These are phyloP conservation scores for Boletus coccyginus DNA, from an alignment of 768 basidiomycete genomes.

Conservation along the genomic window DNA sequence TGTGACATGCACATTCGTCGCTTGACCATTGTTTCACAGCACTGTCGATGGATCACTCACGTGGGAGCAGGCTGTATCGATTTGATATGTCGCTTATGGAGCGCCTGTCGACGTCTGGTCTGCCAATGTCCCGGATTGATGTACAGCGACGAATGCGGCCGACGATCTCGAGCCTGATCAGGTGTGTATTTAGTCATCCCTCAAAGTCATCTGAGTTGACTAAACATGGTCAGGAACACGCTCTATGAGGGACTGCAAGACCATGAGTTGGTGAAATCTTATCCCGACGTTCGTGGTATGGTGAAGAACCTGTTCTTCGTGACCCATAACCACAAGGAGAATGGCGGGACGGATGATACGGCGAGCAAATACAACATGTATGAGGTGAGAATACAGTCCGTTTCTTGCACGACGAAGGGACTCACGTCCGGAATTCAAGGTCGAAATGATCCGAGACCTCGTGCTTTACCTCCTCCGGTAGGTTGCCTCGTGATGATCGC, in stretches of 20 bases:
- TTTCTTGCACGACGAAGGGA: background rate
- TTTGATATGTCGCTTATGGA: slow-evolving; percentile 81
- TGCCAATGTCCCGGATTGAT: slow-evolving; percentile 67
- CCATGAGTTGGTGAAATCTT: slow-evolving; percentile 46
- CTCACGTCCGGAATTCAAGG: slow-evolving; percentile 23
- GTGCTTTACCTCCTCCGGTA: slow-evolving; percentile 49
- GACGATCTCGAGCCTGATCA: slow-evolving; percentile 52
- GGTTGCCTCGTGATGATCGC: background rate
- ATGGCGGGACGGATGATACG: slow-evolving; percentile 57
- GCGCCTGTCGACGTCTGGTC: slow-evolving; percentile 52
- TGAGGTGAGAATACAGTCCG: slow-evolving; percentile 56
- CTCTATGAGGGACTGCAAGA: slow-evolving; percentile 63
- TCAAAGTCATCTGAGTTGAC: too few relatives aligned
- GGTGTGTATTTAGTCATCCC: background rate
- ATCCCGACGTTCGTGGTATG: slow-evolving; percentile 61
- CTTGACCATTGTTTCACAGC: slow-evolving; percentile 34
- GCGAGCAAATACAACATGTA: slow-evolving; percentile 63
- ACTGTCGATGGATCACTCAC: slow-evolving; percentile 65
- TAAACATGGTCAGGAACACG: slow-evolving; percentile 39
- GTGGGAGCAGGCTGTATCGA: slow-evolving; percentile 52
- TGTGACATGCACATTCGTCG: background rate
- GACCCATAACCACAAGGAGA: slow-evolving; percentile 59
- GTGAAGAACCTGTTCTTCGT: slow-evolving; percentile 66
- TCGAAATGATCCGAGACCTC: slow-evolving; percentile 48
- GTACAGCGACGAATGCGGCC: slow-evolving; percentile 79